Evolutionary conservation across 2,329 filamentous ascomycete species (phyloP).

Genomic region (Penicillium sclerotiorum): DNA sequence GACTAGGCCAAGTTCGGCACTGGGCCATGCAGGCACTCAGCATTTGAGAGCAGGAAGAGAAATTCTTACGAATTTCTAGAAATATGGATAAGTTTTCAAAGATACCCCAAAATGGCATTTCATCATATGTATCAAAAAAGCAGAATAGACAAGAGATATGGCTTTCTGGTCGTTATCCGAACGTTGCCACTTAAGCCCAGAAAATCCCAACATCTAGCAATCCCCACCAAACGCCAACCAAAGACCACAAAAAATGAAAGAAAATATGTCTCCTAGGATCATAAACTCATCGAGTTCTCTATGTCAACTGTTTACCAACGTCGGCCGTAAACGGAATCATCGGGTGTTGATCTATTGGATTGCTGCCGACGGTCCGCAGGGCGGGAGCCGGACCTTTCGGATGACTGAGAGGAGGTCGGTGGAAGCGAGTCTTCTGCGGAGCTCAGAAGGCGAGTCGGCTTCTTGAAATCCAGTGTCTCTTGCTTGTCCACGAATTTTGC

Average conservation of each 20-base stretch:
- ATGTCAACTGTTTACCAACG: constrained; percentile 34
- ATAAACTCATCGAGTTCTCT: neutral
- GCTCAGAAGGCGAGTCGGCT: constrained; percentile 35
- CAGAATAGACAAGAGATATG: neutral
- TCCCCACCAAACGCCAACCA: neutral
- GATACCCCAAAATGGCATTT: neutral
- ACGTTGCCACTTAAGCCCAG: neutral
- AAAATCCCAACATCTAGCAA: neutral
- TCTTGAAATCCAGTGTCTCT: constrained; percentile 42
- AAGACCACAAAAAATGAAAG: neutral
- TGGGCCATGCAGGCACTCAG: too few relatives aligned
- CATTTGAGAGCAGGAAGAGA: too few relatives aligned
- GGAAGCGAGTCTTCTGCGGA: constrained; percentile 27
- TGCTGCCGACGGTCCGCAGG: constrained; percentile 20
- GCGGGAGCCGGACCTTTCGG: constrained; percentile 16
- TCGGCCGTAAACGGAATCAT: constrained; percentile 47
- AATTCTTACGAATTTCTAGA: too few relatives aligned
- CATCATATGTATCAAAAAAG: neutral
- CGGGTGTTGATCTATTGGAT: constrained; percentile 29
- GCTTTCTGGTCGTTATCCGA: neutral
- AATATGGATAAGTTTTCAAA: too few relatives aligned
- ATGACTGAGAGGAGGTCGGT: constrained; percentile 10
- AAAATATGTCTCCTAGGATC: neutral
- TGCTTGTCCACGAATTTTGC: constrained; percentile 45
- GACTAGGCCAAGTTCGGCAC: too few relatives aligned